Evolutionary conservation across 179 eudicot species (phyloP), one percentile per base, ranked within the genome.

Genomic region (Camellia oleifera): DNA sequence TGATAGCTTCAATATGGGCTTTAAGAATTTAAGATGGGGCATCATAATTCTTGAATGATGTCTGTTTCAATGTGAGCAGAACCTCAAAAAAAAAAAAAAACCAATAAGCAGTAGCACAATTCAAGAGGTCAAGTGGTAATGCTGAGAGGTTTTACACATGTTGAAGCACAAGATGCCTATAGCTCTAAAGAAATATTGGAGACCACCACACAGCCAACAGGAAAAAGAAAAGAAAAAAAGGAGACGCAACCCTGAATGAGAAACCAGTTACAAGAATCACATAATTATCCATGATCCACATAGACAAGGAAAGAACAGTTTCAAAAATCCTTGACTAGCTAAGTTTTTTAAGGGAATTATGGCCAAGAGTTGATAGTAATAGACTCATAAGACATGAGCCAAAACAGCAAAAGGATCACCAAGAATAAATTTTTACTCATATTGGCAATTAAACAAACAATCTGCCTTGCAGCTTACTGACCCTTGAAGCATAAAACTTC

Each of bases 361-460:
- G 57, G 32, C 57, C 74, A 48, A 9, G 10, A n/a, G 60, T 10
- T 4, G 57, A n/a, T 70, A 46, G 54, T 44, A 70, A 48, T 18
- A n/a, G 9, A 70, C 40, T 46, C 15, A 56, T 13, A 56, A 53
- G 56, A n/a, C 13, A 56, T 13, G 11, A 53, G 56, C 8, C 13
- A 70, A n/a, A 70, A 70, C 74, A 70, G 18, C 57, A 70, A 69
- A 46, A 69, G 17, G 44, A 46, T 70, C 74, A 17, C 14, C 26
- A 48, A 20, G 57, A 70, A 46, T 15, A 20, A 15, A 15, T 9
- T 70, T 70, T 18, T 17, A 26, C 15, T 64, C 10, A 64, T 7
- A 23, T 23, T 0, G 3, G 57, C 56, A 70, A 70, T 70, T n/a
- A 46, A 11, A 2, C 13, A 23, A 70, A 48, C 57, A 48, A 20